phyloP scores from a whole-genome alignment of 2,329 filamentous ascomycete genomes.

The Aspergillus melleus region DNA sequence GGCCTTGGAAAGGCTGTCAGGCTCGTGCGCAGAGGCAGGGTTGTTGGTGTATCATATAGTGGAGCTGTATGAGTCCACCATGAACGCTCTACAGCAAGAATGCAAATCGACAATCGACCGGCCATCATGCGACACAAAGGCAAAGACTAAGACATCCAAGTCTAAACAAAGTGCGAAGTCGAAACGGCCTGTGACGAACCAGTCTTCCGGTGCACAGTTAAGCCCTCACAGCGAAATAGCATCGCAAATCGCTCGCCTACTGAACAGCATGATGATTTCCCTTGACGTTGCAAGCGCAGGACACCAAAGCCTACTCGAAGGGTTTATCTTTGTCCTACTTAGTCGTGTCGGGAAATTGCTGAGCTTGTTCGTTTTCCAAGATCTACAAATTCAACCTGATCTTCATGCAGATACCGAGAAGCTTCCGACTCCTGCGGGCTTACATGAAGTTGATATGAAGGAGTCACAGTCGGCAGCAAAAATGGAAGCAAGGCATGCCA shows the following conservation, averaged over 20 bases:
- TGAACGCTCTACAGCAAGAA: constrained; percentile 27
- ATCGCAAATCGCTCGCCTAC: constrained; percentile 23
- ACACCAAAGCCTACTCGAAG: constrained; percentile 42
- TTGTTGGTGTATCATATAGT: constrained; percentile 37
- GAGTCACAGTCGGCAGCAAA: constrained; percentile 28
- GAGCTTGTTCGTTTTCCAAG: constrained; percentile 40
- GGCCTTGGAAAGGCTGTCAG: constrained; percentile 28
- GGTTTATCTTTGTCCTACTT: constrained; percentile 40
- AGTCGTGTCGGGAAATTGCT: constrained; percentile 42
- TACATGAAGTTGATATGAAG: constrained; percentile 25
- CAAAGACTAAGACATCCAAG: constrained; percentile 8
- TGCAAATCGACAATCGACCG: constrained; percentile 22
- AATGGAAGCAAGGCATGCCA: constrained; percentile 37
- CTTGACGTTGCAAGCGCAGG: constrained; percentile 26
- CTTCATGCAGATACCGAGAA: constrained; percentile 21
- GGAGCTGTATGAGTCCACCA: constrained; percentile 32
- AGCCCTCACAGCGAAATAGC: constrained; percentile 18
- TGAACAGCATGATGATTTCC: constrained; percentile 32
- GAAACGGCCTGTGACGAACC: constrained; percentile 7
- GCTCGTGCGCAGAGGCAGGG: constrained; percentile 11
- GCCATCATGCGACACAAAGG: constrained; percentile 1
- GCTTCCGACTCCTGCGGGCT: constrained; percentile 33
- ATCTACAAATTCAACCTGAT: constrained; percentile 29
- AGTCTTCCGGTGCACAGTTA: not conserved
- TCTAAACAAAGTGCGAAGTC: constrained; percentile 12